Evolutionary conservation across 2,329 filamentous ascomycete species (phyloP).

Genomic region (Aspergillus fumigatus): DNA sequence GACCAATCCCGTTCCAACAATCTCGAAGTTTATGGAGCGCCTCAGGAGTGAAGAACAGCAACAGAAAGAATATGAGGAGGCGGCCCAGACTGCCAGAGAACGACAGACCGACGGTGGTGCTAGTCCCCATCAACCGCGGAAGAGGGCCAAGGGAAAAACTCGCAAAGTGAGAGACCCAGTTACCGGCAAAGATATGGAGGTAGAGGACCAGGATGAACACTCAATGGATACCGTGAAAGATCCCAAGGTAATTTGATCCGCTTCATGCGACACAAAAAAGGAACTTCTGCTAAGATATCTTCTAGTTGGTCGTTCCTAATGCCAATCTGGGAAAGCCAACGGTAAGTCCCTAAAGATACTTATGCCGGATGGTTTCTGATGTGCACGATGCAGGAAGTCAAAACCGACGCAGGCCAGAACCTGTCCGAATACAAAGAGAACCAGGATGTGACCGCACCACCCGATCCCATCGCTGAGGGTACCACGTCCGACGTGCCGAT

Average conservation of each 20-base stretch:
- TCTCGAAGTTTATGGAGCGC: conserved; percentile 74
- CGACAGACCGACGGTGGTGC: conserved; percentile 40
- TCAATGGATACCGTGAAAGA: conserved; percentile 67
- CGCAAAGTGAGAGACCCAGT: conserved; percentile 78
- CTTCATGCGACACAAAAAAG: not conserved
- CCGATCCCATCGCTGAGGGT: conserved; percentile 75
- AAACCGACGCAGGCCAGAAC: conserved; percentile 66
- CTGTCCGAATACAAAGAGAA: conserved; percentile 75
- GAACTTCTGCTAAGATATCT: not conserved
- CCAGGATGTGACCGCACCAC: conserved; percentile 87
- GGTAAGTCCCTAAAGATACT: conserved; percentile 31
- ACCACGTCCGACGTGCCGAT: conserved; percentile 92
- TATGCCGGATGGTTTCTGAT: not conserved
- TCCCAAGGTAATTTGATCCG: conserved; percentile 54
- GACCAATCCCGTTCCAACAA: conserved; percentile 77
- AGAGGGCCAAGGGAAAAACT: conserved; percentile 42
- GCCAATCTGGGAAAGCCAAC: conserved; percentile 76
- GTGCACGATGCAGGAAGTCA: conserved; percentile 48
- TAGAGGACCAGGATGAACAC: conserved; percentile 72
- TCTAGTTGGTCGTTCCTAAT: conserved; percentile 76
- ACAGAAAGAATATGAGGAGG: conserved; percentile 49
- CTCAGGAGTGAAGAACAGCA: conserved; percentile 75
- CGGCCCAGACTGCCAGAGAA: conserved; percentile 4
- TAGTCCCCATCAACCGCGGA: conserved; percentile 46
- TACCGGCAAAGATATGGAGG: conserved; percentile 78